Percentiles rank a stretch among this genome's conserved stretches.
phyloP scores from a whole-genome alignment of 1,284 basidiomycete species.

The Cryptococcus amylolentus region DNA sequence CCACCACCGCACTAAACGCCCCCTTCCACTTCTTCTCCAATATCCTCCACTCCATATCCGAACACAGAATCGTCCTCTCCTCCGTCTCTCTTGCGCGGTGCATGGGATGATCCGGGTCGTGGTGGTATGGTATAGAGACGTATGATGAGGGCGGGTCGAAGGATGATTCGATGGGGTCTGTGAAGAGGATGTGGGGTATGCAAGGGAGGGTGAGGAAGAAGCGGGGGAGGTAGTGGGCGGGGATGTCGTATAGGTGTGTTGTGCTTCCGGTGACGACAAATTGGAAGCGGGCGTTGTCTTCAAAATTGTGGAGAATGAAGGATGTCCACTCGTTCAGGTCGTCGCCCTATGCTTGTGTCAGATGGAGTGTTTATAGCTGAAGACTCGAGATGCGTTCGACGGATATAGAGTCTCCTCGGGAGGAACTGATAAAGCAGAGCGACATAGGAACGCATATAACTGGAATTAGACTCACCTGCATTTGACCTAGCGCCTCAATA shows the following conservation, averaged over 20 bases:
- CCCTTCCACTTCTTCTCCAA: not conserved
- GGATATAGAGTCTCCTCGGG: too few relatives aligned
- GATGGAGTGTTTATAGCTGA: not conserved
- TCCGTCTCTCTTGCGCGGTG: not conserved
- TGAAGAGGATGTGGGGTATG: conserved; percentile 1
- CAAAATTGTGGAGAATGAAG: conserved; percentile 12
- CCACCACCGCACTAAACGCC: not conserved
- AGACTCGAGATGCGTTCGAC: too few relatives aligned
- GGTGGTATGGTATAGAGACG: too few relatives aligned
- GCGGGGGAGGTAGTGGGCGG: conserved; percentile 5
- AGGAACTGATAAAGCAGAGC: too few relatives aligned
- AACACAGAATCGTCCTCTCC: not conserved
- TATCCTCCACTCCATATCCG: not conserved
- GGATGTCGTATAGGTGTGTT: conserved; percentile 4
- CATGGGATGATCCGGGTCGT: too few relatives aligned
- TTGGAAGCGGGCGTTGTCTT: conserved; percentile 9
- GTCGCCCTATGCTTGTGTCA: conserved; percentile 5
- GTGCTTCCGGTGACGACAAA: conserved; percentile 5
- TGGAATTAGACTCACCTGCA: not conserved
- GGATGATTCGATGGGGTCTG: conserved; percentile 1
- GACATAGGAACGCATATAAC: not conserved
- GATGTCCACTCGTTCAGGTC: conserved; percentile 9
- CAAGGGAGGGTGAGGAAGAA: conserved; percentile 9
- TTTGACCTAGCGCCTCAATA: not conserved
- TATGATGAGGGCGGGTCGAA: not conserved